Evolutionary conservation across 2,329 filamentous ascomycete genomes (phyloP).

Genomic region (Fusarium mexicanum): DNA sequence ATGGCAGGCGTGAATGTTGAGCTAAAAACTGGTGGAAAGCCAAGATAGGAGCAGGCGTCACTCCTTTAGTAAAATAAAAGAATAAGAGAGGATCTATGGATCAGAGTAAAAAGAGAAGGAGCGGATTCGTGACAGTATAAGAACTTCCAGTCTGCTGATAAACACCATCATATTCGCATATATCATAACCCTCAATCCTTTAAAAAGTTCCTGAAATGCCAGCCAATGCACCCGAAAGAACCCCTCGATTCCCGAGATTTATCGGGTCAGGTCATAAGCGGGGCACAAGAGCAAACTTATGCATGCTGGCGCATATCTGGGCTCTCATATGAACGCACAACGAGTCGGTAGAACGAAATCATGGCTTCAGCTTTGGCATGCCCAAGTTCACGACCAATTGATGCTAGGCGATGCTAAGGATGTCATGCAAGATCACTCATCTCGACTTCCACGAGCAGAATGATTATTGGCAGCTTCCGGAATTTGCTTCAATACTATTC

Average conservation of each 20-base stretch:
- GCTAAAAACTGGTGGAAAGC: not conserved
- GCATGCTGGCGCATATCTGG: constrained; percentile 14
- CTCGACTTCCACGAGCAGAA: not conserved
- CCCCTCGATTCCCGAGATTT: constrained; percentile 35
- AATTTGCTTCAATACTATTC: not conserved
- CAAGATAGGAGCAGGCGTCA: not conserved
- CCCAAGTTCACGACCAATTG: not conserved
- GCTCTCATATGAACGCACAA: not conserved
- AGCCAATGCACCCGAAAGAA: constrained; percentile 9
- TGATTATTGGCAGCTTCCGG: not conserved
- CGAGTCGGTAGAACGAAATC: not conserved
- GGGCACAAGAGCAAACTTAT: constrained; percentile 26
- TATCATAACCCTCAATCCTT: constrained; percentile 22
- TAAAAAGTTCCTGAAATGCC: constrained; percentile 7
- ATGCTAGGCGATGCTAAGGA: not conserved
- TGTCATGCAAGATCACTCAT: constrained; percentile 6
- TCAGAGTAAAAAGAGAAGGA: not conserved
- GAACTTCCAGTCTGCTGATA: not conserved
- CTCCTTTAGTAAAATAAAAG: not conserved
- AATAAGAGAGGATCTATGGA: not conserved
- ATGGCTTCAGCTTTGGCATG: not conserved
- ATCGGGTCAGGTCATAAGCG: constrained; percentile 40
- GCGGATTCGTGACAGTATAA: constrained; percentile 24
- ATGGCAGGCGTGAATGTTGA: not conserved
- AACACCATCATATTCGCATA: constrained; percentile 20